Base-by-base conservation (phyloP, 805 yeast species). In the Yamadazyma sp. region DNA sequence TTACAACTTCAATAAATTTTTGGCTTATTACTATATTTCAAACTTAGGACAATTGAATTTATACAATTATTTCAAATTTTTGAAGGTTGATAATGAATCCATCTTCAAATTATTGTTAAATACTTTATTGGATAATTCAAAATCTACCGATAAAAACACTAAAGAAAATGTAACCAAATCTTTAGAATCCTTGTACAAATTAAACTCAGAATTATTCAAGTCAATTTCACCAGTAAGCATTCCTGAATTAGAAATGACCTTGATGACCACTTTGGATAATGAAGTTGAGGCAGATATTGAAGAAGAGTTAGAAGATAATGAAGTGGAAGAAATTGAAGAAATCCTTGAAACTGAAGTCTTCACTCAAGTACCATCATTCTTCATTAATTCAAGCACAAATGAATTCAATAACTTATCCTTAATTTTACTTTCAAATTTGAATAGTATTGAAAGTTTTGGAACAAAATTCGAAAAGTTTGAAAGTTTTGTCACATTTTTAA, bases 241-340 rank as follows among this genome's bases (percentile, higher is more conserved):
- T 17, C 42, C 53, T 13, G 70, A 63, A 16, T 58, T 68, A 46
- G 73, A 67, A 62, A 74, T 87, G 69, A 69, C 73, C 35, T 61
- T 86, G 30, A 84, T 86, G 59, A 71, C 82, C 1, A 79, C 89
- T 0, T 58, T 87, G 33, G 48, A 58, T 18, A 48, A 45, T 9
- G 48, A 50, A 13, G 43, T 53, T 7, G 63, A 58, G 16, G 50
- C 60, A 8, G 63, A 53, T 21, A 52, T 64, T 15, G 62, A 72
- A 18, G 48, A 55, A 16, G 65, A 54, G 21, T 61, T 62, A 2
- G 52, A 41, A 12, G 56, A 50, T 7, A 52, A 47, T 7, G 49
- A 28, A 14, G 53, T 40, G 7, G 53, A 29, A 23, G 50, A 42
- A n/a, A 43, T 59, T 24, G 40, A 30, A 5, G 48, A 44, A 9